Percentiles rank a stretch among this genome's conserved stretches.
Evolutionary conservation across 345 rosid genomes (phyloP).

Genomic region (Heritiera fomes): DNA sequence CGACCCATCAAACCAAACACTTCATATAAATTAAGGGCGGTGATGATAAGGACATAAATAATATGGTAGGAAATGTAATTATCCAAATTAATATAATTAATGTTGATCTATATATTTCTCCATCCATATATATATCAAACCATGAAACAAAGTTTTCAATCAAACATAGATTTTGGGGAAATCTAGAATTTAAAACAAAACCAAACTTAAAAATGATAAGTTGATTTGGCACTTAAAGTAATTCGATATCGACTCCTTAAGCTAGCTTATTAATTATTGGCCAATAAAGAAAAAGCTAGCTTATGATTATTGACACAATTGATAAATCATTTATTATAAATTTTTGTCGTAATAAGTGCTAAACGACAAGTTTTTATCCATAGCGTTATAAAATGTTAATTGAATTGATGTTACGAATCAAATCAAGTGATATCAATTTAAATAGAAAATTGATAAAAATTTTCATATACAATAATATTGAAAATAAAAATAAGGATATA

Average conservation of each 20-base stretch:
- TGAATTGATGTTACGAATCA: no score
- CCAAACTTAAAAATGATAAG: slow-evolving; percentile 5
- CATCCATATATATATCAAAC: not conserved
- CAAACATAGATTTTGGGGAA: not conserved
- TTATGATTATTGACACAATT: no score
- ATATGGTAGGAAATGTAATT: not conserved
- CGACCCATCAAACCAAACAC: no score
- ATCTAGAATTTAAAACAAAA: not conserved
- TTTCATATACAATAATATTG: no score
- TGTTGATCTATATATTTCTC: not conserved
- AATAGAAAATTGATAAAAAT: no score
- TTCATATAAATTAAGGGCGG: not conserved
- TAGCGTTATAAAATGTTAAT: no score
- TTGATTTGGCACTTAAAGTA: not conserved
- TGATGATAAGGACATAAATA: not conserved
- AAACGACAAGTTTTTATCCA: not conserved
- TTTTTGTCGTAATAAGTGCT: slow-evolving; percentile 6
- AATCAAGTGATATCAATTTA: no score
- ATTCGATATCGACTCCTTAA: not conserved
- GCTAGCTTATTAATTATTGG: not conserved
- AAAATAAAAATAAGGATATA: no score
- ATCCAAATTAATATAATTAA: not conserved
- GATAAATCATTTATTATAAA: no score
- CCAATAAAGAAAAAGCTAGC: not conserved
- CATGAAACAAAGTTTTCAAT: slow-evolving; percentile 15